Percentiles rank a stretch among this genome's conserved stretches.
Conservation (phyloP, 768 basidiomycete species). For the Pleurotus tuoliensis region DNA sequence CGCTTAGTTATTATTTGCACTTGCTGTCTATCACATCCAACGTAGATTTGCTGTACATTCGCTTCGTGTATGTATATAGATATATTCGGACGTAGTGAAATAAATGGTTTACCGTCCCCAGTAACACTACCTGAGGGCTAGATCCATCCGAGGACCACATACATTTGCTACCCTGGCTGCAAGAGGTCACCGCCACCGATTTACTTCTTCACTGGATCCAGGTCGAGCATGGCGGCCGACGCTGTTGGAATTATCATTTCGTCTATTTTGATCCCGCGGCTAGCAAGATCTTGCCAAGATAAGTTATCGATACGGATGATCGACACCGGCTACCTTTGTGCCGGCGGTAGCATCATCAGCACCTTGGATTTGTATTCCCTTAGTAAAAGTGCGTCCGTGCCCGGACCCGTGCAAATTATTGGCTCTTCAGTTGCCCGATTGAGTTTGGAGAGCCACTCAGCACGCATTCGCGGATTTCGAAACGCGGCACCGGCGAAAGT, state of each 20-base stretch:
- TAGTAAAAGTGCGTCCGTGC: neutral
- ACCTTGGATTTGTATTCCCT: constrained; percentile 1
- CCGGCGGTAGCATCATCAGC: neutral
- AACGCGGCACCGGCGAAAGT: neutral
- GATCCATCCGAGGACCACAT: neutral
- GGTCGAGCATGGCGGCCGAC: neutral
- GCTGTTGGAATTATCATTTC: too few species aligned
- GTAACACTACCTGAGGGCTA: neutral
- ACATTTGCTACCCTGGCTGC: neutral
- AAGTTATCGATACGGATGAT: neutral
- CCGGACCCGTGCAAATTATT: neutral
- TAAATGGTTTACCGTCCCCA: too few species aligned
- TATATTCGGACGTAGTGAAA: too few species aligned
- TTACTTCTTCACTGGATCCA: neutral
- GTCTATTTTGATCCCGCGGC: constrained; percentile 3
- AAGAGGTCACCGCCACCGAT: neutral
- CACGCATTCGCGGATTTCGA: constrained; percentile 1
- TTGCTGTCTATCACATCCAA: neutral
- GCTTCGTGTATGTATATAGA: too few species aligned
- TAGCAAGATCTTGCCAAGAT: constrained; percentile 4
- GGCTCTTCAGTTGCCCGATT: neutral
- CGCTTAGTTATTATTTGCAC: neutral
- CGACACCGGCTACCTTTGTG: constrained; percentile 4
- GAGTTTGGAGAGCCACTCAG: neutral
- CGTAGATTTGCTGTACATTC: neutral